phyloP scores from a whole-genome alignment of 2,329 filamentous ascomycete genomes.

The Metarhizium robertsii region DNA sequence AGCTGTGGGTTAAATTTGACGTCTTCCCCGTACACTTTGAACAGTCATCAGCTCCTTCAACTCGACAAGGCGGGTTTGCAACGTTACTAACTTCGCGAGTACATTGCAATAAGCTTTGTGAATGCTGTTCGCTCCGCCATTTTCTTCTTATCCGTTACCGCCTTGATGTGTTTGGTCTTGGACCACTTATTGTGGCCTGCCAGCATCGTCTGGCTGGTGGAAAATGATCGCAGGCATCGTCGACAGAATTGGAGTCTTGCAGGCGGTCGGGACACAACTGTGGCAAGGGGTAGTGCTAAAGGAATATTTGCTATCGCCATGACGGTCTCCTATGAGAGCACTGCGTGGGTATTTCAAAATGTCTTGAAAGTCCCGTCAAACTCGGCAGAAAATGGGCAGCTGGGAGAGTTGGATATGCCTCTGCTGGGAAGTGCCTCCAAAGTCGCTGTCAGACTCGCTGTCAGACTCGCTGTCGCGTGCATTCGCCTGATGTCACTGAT shows the following conservation, averaged over 20 bases:
- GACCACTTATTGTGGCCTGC: slow-evolving; percentile 91
- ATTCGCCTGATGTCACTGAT: background rate
- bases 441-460: too few relatives aligned
- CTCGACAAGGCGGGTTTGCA: background rate
- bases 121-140: slow-evolving; percentile 60
- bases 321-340: background rate
- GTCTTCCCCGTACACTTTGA: slow-evolving; percentile 64
- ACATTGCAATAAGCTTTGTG: slow-evolving; percentile 62
- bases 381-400: background rate
- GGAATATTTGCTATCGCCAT: background rate
- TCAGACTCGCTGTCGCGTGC: background rate
- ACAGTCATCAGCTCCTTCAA: slow-evolving; percentile 9
- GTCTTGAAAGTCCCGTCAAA: background rate
- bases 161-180: slow-evolving; percentile 93
- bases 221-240: slow-evolving; percentile 40
- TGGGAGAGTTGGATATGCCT: background rate
- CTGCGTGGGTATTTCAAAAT: background rate
- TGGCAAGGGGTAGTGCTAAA: background rate
- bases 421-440: too few relatives aligned
- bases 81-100: slow-evolving; percentile 56
- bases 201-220: slow-evolving; percentile 30
- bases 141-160: slow-evolving; percentile 72
- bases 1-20: slow-evolving; percentile 67
- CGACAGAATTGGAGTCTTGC: slow-evolving; percentile 26
- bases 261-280: background rate